Base-by-base conservation (phyloP, 2,329 filamentous ascomycete species). In the Calonectria crousiana region DNA sequence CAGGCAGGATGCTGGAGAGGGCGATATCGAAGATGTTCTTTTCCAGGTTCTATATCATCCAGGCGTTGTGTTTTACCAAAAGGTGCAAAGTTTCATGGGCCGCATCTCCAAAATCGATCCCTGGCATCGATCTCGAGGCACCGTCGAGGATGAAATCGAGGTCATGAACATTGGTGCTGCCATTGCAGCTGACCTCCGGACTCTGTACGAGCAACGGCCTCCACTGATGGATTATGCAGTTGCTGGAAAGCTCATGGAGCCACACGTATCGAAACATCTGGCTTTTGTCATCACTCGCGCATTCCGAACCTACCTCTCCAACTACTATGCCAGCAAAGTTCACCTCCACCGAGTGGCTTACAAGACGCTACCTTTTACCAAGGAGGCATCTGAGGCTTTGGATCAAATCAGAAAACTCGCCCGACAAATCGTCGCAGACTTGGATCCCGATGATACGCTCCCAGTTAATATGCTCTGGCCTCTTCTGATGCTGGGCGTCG, bases 391-490 rank as follows among this genome's bases (percentile, higher is more conserved):
- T 2, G 85, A 87, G 38, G 89, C 88, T 1, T 84, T 90, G 69
- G 79, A 81, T n/a, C 87, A 87, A 53, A 90, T 90, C 74, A 87
- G 87, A 34, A 84, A 82, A 16, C 82, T 90, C 4, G 85, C 87
- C 26, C 84, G 85, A 44, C 83, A 88, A 44, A 87, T 91, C 69
- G 80, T 80, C 13, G 75, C 76, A 2, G 83, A 86, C n/a, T 78
- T 85, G 10, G 84, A 87, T 34, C 81, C 81, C 1, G 85, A 87
- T 16, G 86, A 88, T 41, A 84, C 87, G 11, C 82, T 91, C 2
- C 89, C 90, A 0, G 88, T 90, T 62, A 91, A 89, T 73, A 87
- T 91, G 84, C 83, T 91, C 6, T 91, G 89, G 90, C 89, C 89
- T 1, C 80, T 91, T 10, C 82, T 91, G 51, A 90, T 92, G 87